These are phyloP conservation scores for Silybum marianum DNA, from an alignment of 129 eudicot genomes.

Conservation along the genomic window DNA sequence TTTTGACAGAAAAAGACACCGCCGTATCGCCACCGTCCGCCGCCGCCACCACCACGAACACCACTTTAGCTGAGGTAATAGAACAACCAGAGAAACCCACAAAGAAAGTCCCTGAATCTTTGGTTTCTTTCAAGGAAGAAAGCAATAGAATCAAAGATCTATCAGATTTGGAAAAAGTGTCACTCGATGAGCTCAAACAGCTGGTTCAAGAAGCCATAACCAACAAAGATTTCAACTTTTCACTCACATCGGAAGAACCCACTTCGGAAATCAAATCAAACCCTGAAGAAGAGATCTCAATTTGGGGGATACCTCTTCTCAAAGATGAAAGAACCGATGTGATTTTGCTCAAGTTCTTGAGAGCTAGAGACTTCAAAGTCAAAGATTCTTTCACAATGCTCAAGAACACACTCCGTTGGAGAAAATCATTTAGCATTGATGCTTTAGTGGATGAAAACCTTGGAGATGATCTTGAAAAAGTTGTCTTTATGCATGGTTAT, in stretches of 20 bases:
- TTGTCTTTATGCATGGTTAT: constrained; percentile 74
- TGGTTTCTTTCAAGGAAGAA: constrained; percentile 63
- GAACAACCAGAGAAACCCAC: constrained; percentile 33
- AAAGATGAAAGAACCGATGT: constrained; percentile 73
- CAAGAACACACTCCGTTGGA: constrained; percentile 62
- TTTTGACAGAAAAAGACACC: constrained; percentile 2
- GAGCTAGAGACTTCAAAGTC: constrained; percentile 80
- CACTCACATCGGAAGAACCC: constrained; percentile 30
- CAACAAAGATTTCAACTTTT: constrained; percentile 39
- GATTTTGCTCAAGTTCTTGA: constrained; percentile 63
- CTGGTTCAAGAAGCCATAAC: constrained; percentile 48
- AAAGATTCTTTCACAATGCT: constrained; percentile 70
- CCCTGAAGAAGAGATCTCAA: constrained; percentile 65
- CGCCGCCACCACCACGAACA: background rate
- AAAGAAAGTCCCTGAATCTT: constrained; percentile 33
- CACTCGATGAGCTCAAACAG: constrained; percentile 46
- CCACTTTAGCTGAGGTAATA: constrained; percentile 22
- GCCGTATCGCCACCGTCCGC: background rate
- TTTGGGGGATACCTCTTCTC: constrained; percentile 80
- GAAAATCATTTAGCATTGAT: constrained; percentile 70
- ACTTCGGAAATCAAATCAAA: constrained; percentile 29
- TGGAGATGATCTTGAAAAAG: constrained; percentile 80
- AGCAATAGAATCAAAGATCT: constrained; percentile 52
- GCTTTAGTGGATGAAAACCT: constrained; percentile 58
- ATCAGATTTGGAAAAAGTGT: constrained; percentile 38